These are phyloP conservation scores for Exophiala dermatitidis DNA, from an alignment of 2,329 filamentous ascomycete genomes.

Conservation along the genomic window DNA sequence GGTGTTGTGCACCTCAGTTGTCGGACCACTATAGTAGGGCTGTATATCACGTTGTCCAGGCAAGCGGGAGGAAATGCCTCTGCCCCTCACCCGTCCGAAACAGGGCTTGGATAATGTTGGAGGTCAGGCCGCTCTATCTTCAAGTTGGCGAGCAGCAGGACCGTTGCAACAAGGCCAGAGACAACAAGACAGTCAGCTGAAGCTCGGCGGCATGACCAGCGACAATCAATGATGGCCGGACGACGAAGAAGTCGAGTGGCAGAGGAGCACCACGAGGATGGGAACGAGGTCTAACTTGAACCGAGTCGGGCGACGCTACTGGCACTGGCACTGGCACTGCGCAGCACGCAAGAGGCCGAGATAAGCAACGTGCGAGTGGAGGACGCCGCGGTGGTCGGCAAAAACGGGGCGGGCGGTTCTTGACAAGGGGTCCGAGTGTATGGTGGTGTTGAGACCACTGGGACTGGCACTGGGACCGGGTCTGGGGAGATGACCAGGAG, in stretches of 20 bases:
- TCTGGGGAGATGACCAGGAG: too few relatives aligned
- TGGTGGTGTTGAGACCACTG: too few relatives aligned
- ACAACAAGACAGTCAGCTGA: constrained; percentile 1
- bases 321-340: too few relatives aligned
- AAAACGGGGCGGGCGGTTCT: too few relatives aligned
- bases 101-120: not conserved
- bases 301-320: constrained; percentile 19
- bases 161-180: not conserved
- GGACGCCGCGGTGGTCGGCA: too few relatives aligned
- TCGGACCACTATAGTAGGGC: too few relatives aligned
- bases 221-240: constrained; percentile 13
- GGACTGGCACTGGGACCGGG: too few relatives aligned
- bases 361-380: not conserved
- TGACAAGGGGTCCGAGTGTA: too few relatives aligned
- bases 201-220: not conserved
- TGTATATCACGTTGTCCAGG: not conserved
- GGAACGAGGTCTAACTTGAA: constrained; percentile 1
- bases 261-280: not conserved
- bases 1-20: not conserved
- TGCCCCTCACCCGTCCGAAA: constrained; percentile 2
- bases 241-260: constrained; percentile 2
- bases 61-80: not conserved
- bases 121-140: not conserved
- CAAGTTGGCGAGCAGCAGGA: not conserved
- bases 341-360: not conserved